Conservation (phyloP, 1,139 yeast genomes). For the Yamadazyma conglobata region DNA sequence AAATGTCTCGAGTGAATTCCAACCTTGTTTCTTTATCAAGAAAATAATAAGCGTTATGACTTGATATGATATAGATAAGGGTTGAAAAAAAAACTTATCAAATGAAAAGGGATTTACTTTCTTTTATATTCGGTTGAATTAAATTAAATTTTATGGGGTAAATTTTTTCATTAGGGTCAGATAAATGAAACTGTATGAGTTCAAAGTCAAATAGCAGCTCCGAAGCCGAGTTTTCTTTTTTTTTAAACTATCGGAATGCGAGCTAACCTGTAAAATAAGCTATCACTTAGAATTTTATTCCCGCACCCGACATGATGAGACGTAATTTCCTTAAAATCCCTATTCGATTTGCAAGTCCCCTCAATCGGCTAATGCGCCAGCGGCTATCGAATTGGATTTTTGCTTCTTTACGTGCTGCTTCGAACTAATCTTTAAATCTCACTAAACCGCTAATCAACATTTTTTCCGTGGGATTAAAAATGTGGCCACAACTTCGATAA, state of each 20-base stretch:
- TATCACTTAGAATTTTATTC: too few relatives aligned
- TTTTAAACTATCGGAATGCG: slow-evolving; percentile 1
- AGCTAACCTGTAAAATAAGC: slow-evolving; percentile 3
- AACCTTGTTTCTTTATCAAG: neutral
- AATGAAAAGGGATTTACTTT: neutral
- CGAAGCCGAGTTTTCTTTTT: slow-evolving; percentile 1
- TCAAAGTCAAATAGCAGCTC: neutral
- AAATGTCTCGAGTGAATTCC: neutral
- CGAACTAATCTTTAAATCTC: too few relatives aligned
- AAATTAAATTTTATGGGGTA: slow-evolving; percentile 4
- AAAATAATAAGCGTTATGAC: neutral
- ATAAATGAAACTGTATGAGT: neutral
- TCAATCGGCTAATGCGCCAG: too few relatives aligned
- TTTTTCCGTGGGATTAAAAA: too few relatives aligned
- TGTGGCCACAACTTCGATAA: too few relatives aligned
- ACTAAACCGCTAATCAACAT: too few relatives aligned
- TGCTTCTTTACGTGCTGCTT: neutral
- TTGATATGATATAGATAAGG: too few relatives aligned
- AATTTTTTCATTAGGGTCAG: neutral
- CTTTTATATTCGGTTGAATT: neutral
- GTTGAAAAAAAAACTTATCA: neutral
- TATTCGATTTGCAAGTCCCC: too few relatives aligned
- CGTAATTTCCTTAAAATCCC: too few relatives aligned
- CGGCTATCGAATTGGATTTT: neutral
- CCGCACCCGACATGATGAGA: too few relatives aligned